Evolutionary conservation across 352 stramenopile species (phyloP).

Genomic region (Phytophthora vignae): DNA sequence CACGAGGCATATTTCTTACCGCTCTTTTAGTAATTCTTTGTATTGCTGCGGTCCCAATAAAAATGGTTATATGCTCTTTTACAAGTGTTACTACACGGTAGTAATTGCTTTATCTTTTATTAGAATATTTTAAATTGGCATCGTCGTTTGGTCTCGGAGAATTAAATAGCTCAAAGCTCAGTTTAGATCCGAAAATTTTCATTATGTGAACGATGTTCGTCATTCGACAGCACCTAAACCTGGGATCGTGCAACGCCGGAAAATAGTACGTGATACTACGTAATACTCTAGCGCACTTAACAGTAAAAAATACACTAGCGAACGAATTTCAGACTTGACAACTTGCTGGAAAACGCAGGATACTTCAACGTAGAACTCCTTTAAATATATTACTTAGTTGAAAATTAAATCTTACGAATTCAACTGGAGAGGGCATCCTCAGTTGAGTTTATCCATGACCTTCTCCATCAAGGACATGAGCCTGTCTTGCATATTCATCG

Average conservation of each 20-base stretch:
- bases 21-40: background rate
- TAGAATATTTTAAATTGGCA: background rate
- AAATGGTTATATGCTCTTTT: too few species aligned
- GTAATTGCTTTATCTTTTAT: too few species aligned
- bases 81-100: too few species aligned
- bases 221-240: conserved; percentile 27
- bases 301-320: background rate
- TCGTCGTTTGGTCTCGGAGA: background rate
- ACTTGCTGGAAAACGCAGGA: too few species aligned
- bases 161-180: conserved; percentile 7
- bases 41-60: background rate
- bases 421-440: background rate
- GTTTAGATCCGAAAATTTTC: conserved; percentile 17
- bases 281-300: background rate
- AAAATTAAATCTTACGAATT: background rate
- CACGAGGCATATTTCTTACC: background rate
- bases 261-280: background rate
- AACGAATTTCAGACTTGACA: too few species aligned
- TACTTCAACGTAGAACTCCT: background rate
- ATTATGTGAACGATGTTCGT: conserved; percentile 3
- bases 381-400: background rate
- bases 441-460: conserved; percentile 38
- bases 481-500: conserved; percentile 35
- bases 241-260: conserved; percentile 8
- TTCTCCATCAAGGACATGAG: conserved; percentile 41